Percentiles rank a stretch among this genome's conserved stretches.
These are phyloP conservation scores for Salix purpurea DNA, from an alignment of 345 rosid species.

Conservation along the genomic window DNA sequence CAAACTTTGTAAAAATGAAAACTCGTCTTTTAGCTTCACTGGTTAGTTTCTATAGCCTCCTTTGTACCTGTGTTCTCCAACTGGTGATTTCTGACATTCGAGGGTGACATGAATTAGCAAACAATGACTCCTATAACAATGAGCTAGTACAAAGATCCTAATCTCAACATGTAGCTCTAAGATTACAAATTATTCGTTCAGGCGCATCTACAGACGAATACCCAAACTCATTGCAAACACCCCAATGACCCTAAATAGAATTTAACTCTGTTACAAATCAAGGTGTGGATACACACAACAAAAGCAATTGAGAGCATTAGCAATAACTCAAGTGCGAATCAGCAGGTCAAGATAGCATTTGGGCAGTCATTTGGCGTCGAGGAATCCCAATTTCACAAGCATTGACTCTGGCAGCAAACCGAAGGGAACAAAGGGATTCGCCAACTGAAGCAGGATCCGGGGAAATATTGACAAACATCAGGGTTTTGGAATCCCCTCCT, in stretches of 20 bases:
- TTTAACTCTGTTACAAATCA: neutral
- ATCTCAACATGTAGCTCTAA: constrained; percentile 9
- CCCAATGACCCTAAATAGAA: neutral
- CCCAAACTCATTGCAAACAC: neutral
- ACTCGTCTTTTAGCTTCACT: neutral
- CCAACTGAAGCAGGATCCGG: constrained; percentile 77
- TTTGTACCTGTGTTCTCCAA: constrained; percentile 23
- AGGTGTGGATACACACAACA: neutral
- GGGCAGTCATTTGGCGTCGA: constrained; percentile 54
- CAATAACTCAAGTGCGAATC: constrained; percentile 81
- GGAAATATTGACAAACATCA: constrained; percentile 90
- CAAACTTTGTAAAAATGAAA: neutral
- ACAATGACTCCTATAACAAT: neutral
- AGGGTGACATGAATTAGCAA: constrained; percentile 7
- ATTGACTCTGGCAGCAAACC: constrained; percentile 95
- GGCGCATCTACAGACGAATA: constrained; percentile 5
- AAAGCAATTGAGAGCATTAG: constrained; percentile 20
- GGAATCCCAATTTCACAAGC: constrained; percentile 99
- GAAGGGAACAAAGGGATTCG: constrained; percentile 89
- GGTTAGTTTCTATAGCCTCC: neutral
- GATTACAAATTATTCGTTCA: constrained; percentile 20
- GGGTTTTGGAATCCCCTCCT: constrained; percentile 90
- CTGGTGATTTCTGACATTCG: constrained; percentile 19
- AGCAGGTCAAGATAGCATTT: constrained; percentile 20
- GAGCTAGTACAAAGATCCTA: constrained; percentile 1